phyloP scores from a whole-genome alignment of 31 red algal genomes.

The Endocladia muricata region DNA sequence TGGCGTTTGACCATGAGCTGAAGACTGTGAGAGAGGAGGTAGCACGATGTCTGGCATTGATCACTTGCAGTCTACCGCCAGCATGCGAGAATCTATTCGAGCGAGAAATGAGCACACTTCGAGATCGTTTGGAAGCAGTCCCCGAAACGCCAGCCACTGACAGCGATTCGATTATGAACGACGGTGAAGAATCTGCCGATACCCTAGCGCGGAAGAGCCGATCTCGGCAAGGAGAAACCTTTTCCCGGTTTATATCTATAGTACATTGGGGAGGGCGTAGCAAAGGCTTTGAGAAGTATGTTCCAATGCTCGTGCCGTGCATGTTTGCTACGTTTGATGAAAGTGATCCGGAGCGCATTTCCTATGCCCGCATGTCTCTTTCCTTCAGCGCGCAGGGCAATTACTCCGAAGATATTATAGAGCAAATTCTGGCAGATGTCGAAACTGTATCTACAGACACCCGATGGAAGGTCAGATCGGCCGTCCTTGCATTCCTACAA shows the following conservation, averaged over 20 bases:
- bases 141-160: background rate
- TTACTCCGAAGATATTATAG: conserved; percentile 10
- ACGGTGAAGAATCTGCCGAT: conserved; percentile 13
- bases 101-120: conserved; percentile 12
- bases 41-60: conserved; percentile 36
- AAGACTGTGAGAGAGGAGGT: conserved; percentile 91
- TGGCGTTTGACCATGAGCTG: conserved; percentile 75
- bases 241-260: conserved; percentile 78
- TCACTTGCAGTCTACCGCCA: conserved; percentile 23
- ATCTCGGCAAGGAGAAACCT: conserved; percentile 72
- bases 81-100: conserved; percentile 12
- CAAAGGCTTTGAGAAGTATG: conserved; percentile 47
- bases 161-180: background rate
- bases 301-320: conserved; percentile 44
- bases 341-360: conserved; percentile 71
- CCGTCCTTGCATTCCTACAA: conserved; percentile 76
- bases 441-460: conserved; percentile 34
- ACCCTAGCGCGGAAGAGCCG: conserved; percentile 61
- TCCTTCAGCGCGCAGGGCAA: conserved; percentile 71
- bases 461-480: conserved; percentile 61
- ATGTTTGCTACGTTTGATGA: conserved; percentile 78
- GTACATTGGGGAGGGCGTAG: conserved; percentile 71
- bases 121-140: conserved; percentile 10
- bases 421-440: conserved; percentile 33
- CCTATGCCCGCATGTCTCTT: conserved; percentile 71